Base-by-base conservation (phyloP, 208 protist genomes). In the Crithidia brevicula region DNA sequence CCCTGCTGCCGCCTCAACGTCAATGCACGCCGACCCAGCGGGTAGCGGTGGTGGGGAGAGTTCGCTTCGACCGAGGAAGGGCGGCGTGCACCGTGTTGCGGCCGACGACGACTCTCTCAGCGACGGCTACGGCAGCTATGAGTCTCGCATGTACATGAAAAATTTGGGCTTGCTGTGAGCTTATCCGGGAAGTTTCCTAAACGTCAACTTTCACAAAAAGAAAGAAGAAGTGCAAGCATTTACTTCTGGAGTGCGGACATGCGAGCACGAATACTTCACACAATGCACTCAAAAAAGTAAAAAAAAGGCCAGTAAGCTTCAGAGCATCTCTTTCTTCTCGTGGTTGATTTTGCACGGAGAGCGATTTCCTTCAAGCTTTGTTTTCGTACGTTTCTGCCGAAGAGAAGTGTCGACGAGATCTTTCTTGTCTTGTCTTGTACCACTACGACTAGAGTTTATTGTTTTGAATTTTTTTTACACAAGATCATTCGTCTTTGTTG, bases 111-210 rank as follows among this genome's bases (percentile, higher is more conserved):
- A 96, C 72, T 92, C 83, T 18, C 79, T 92, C 20, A 96, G 88
- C 57, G 91, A 96, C 38, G 91, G 87, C 18, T 93, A 92, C 63
- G 87, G 86, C 25, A 96, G 91, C 68, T 94, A 96, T 45, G 91
- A 96, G 58, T 89, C 86, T 2, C 77, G 82, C 30, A 79, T 93
- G 63, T 96, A 96, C 72, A 80, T 96, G 57, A 89, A 89, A 63
- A 84, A 54, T 15, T 72, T 92, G 10, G 88, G 88, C 23, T 77
- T 96, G 13, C 58, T 92, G 34, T 65, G 34, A 57, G 38, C 33
- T 16, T 20, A 4, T 22, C 3, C n/a, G n/a, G n/a, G n/a, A n/a
- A n/a, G n/a, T n/a, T n/a, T n/a, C n/a, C n/a, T n/a, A n/a, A n/a
- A n/a, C n/a, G n/a, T n/a, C n/a, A n/a, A n/a, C n/a, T n/a, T n/a